These are phyloP conservation scores for Ballota nigra DNA, from an alignment of 257 asterid genomes.

Conservation along the genomic window DNA sequence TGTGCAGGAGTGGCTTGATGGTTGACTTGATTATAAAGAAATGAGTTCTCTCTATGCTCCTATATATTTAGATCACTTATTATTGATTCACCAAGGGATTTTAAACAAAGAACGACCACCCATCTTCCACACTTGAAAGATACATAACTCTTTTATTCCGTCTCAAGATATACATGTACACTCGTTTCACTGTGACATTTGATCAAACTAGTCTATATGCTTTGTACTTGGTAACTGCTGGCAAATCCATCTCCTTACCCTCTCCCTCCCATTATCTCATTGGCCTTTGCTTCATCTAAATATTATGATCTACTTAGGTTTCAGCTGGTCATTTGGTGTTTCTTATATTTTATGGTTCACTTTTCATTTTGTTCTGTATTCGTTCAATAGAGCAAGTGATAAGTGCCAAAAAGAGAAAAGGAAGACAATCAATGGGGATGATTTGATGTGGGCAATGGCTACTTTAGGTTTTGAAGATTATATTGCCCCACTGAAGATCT, in stretches of 20 bases:
- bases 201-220: background rate
- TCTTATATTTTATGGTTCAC: background rate
- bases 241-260: background rate
- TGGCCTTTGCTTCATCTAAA: background rate
- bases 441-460: slow-evolving; percentile 60
- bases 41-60: background rate
- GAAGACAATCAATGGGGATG: slow-evolving; percentile 68
- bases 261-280: background rate
- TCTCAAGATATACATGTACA: background rate
- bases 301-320: background rate
- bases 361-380: background rate
- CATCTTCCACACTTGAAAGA: background rate
- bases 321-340: background rate
- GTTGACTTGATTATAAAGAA: background rate
- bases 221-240: background rate
- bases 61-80: background rate
- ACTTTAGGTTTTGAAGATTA: slow-evolving; percentile 63
- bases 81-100: background rate
- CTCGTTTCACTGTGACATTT: background rate
- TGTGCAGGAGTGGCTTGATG: background rate
- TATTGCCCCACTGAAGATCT: slow-evolving; percentile 49
- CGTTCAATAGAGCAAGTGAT: slow-evolving; percentile 47
- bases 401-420: slow-evolving; percentile 66
- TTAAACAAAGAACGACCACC: background rate
- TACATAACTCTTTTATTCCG: background rate